Percentiles rank a stretch among this genome's conserved stretches.
These are phyloP conservation scores for Pseudotsuga menziesii DNA, from an alignment of 75 land plant genomes.

Conservation along the genomic window DNA sequence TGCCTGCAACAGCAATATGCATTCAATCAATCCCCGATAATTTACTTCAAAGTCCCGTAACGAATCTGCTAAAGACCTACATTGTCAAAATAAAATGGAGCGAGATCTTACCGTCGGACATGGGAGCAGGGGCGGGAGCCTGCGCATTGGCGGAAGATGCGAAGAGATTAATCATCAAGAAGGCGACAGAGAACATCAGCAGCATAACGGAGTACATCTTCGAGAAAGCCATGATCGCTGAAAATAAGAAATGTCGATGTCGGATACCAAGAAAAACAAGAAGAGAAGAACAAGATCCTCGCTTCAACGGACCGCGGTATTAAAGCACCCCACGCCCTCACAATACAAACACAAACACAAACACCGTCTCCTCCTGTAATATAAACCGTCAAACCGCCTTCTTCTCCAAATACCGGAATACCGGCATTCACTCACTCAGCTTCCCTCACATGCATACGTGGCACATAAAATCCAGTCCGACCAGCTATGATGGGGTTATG, in stretches of 20 bases:
- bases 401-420: neutral
- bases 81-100: neutral
- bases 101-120: conserved; percentile 28
- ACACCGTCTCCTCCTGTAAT: neutral
- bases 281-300: neutral
- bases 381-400: neutral
- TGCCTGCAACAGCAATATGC: conserved; percentile 21
- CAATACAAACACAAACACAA: neutral
- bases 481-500: neutral
- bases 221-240: conserved; percentile 18
- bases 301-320: neutral
- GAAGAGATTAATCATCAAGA: neutral
- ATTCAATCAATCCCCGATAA: neutral
- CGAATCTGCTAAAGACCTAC: too few relatives aligned
- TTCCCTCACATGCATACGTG: neutral
- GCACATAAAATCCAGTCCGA: neutral
- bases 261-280: neutral
- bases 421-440: neutral
- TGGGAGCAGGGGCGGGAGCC: conserved; percentile 41
- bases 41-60: too few relatives aligned
- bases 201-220: neutral
- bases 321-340: neutral
- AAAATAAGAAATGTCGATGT: conserved; percentile 11
- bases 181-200: neutral
- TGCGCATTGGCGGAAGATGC: conserved; percentile 10